These are phyloP conservation scores for Daldinia sp. DNA, from an alignment of 2,329 filamentous ascomycete genomes.

Conservation along the genomic window DNA sequence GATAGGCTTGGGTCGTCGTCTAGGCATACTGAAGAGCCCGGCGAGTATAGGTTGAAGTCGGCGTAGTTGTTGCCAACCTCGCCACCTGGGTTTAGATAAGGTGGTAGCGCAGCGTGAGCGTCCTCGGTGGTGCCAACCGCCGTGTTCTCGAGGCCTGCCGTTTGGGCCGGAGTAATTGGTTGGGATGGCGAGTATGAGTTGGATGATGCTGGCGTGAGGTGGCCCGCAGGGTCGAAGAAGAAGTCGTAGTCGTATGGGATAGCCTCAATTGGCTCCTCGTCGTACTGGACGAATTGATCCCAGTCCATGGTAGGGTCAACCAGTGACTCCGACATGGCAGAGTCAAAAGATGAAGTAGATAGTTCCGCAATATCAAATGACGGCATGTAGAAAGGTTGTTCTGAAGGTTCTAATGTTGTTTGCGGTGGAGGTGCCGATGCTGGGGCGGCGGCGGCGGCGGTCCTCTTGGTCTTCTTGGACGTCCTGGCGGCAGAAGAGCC, in stretches of 20 bases:
- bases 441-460: constrained; percentile 30
- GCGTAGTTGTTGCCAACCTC: constrained; percentile 56
- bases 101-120: constrained; percentile 45
- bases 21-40: constrained; percentile 53
- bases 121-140: constrained; percentile 20
- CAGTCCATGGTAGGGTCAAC: constrained; percentile 48
- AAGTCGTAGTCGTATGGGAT: constrained; percentile 55
- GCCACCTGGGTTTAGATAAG: constrained; percentile 52
- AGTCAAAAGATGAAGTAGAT: constrained; percentile 35
- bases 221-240: constrained; percentile 54
- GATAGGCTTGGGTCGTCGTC: constrained; percentile 56
- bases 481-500: constrained; percentile 48
- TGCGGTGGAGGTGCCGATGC: constrained; percentile 38
- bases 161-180: constrained; percentile 42
- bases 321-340: constrained; percentile 32
- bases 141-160: constrained; percentile 13
- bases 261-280: constrained; percentile 49
- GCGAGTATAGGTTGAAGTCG: constrained; percentile 66
- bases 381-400: constrained; percentile 12
- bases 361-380: constrained; percentile 33
- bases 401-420: constrained; percentile 20
- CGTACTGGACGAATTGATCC: constrained; percentile 58
- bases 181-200: constrained; percentile 49
- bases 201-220: constrained; percentile 51
- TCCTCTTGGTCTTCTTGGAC: constrained; percentile 54